phyloP scores from a whole-genome alignment of 768 basidiomycete species.

The Leucocoprinus leucothites region DNA sequence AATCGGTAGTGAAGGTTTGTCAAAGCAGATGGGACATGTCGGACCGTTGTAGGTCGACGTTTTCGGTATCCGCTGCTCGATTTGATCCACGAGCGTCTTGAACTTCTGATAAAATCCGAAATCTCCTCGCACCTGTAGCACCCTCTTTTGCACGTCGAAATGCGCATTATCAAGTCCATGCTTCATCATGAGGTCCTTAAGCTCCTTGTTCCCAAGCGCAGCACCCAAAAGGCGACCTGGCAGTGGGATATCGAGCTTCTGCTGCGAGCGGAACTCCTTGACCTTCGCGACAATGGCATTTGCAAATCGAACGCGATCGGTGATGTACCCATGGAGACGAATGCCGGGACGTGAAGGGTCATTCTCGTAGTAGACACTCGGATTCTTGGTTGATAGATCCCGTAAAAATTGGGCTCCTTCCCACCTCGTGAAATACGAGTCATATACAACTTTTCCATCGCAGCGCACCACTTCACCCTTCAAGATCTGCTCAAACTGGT shows the following conservation, averaged over 20 bases:
- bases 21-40: slow-evolving; percentile 70
- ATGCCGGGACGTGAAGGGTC: slow-evolving; percentile 42
- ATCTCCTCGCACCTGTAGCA: slow-evolving; percentile 56
- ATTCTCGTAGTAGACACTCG: slow-evolving; percentile 40
- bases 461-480: slow-evolving; percentile 56
- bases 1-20: slow-evolving; percentile 47
- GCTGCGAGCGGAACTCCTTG: slow-evolving; percentile 37
- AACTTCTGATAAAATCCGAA: slow-evolving; percentile 25
- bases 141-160: slow-evolving; percentile 40
- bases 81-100: slow-evolving; percentile 32
- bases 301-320: slow-evolving; percentile 37
- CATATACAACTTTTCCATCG: slow-evolving; percentile 59
- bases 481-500: slow-evolving; percentile 56
- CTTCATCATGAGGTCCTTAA: slow-evolving; percentile 41
- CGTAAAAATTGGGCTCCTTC: slow-evolving; percentile 44
- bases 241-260: slow-evolving; percentile 43
- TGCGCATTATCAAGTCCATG: slow-evolving; percentile 57
- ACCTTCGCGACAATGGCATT: slow-evolving; percentile 46
- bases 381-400: slow-evolving; percentile 34
- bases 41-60: slow-evolving; percentile 7
- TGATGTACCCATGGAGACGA: slow-evolving; percentile 50
- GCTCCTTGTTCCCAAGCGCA: slow-evolving; percentile 42
- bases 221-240: slow-evolving; percentile 38
- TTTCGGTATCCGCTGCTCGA: slow-evolving; percentile 34
- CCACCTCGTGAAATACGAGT: slow-evolving; percentile 50